Conservation (phyloP, 164 flowering plant genomes). For the Magnolia sinica region DNA sequence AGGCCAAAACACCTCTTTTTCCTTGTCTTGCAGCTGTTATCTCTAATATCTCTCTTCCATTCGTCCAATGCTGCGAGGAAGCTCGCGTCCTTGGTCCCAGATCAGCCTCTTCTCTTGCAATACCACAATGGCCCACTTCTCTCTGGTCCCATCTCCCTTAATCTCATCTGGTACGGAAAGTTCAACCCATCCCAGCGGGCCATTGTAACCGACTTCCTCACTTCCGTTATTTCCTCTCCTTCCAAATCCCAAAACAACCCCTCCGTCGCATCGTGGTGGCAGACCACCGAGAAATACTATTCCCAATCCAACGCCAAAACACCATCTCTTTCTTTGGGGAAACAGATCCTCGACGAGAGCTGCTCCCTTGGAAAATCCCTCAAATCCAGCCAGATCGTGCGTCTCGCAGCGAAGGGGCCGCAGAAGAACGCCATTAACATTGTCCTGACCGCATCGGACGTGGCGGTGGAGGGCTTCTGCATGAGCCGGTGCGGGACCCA, state of each 20-base stretch:
- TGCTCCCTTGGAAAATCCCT: conserved; percentile 59
- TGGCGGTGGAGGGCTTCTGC: conserved; percentile 57
- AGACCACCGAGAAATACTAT: conserved; percentile 45
- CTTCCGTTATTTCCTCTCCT: conserved; percentile 32
- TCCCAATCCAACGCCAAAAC: conserved; percentile 20
- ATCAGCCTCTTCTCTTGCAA: conserved; percentile 30
- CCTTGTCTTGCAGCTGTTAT: neutral
- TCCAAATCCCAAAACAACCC: conserved; percentile 24
- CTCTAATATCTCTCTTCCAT: neutral
- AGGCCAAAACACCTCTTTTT: neutral
- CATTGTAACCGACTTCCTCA: conserved; percentile 53
- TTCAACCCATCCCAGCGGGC: conserved; percentile 62
- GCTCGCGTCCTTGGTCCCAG: conserved; percentile 9
- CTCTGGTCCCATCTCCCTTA: conserved; percentile 48
- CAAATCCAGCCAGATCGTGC: conserved; percentile 24
- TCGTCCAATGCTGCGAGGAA: neutral
- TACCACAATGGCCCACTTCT: conserved; percentile 79
- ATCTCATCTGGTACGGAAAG: conserved; percentile 70
- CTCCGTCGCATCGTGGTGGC: conserved; percentile 71
- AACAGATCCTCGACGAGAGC: conserved; percentile 42
- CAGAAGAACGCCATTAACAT: conserved; percentile 41
- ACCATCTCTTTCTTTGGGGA: conserved; percentile 31
- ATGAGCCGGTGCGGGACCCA: conserved; percentile 54
- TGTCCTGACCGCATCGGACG: conserved; percentile 56
- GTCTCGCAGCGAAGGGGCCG: conserved; percentile 37